Conservation (phyloP, 1,284 basidiomycete species). For the Somion occarium region DNA sequence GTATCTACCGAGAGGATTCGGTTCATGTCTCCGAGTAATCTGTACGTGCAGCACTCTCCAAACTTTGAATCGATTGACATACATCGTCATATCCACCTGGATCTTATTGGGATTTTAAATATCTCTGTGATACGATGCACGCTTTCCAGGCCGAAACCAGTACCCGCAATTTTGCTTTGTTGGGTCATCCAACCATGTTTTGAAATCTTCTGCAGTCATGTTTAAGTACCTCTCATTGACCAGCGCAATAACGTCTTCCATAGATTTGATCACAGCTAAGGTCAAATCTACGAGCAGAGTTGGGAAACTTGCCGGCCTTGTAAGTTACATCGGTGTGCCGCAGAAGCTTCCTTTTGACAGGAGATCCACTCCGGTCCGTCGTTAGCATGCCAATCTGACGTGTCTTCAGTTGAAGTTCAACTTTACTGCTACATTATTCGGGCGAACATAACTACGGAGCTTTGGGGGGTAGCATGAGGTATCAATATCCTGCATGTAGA, state of each 20-base stretch:
- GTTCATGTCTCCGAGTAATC: not conserved
- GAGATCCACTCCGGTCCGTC: too few species aligned
- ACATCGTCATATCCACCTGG: constrained; percentile 29
- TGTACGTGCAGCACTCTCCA: not conserved
- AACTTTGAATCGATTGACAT: not conserved
- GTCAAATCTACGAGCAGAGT: not conserved
- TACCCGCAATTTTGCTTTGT: constrained; percentile 29
- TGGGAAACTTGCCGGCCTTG: not conserved
- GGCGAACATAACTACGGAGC: too few species aligned
- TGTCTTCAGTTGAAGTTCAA: too few species aligned
- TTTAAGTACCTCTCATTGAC: constrained; percentile 30
- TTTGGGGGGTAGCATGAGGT: not conserved
- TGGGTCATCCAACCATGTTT: constrained; percentile 30
- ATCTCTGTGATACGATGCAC: constrained; percentile 32
- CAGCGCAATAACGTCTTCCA: constrained; percentile 24
- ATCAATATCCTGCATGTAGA: not conserved
- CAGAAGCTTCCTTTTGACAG: too few species aligned
- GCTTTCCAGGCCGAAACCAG: constrained; percentile 32
- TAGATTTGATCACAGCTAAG: constrained; percentile 13
- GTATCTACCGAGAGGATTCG: not conserved
- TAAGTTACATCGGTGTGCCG: too few species aligned
- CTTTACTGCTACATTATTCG: too few species aligned
- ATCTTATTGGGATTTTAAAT: constrained; percentile 29
- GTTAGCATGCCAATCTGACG: too few species aligned
- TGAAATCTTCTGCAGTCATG: constrained; percentile 31